Base-by-base conservation (phyloP, 2,329 filamentous ascomycete genomes). In the Verticillium nubilum region DNA sequence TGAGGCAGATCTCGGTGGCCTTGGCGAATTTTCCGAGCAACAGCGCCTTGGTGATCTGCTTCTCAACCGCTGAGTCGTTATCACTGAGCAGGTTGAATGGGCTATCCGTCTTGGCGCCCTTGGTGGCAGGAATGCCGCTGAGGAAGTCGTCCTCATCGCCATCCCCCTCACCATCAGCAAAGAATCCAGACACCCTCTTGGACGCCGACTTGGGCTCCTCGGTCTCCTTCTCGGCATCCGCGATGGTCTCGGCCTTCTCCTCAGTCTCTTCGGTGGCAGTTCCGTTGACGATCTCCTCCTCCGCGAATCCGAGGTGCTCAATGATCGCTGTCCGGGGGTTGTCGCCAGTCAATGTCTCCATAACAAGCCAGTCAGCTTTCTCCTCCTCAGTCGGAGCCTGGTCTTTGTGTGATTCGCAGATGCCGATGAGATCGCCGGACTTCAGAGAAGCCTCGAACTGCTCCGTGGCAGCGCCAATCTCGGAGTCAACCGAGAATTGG, bases 281-380 rank as follows among this genome's bases (percentile, higher is more conserved):
- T 56, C 83, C 85, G 59, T 85, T 82, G 7, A 73, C 66, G 3
- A 78, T 70, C 26, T 83, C 79, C n/a, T 80, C 78, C 60, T 89
- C 86, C 29, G 85, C 80, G 74, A 98, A 94, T n/a, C 94, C 95
- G 19, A 99, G 84, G 71, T 96, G 93, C 66, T 96, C 89, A 25
- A 95, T 84, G 60, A 99, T 88, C 71, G 91, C 88, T 71, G 89
- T 89, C 50, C 93, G 86, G n/a, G 92, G 90, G 68, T 94, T 93
- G 29, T 90, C 87, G 3, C 91, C 88, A 55, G 94, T 89, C 62
- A 99, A 76, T 2, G 92, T 95, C 73, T 95, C 88, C 72, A 99
- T 91, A 37, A 98, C 92, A 65, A 90, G 89, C 95, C 95, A 99
- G 73, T 98, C 94, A 4, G 91, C 90, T 79, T 92, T 97, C 72